Evolutionary conservation across 1,139 yeast genomes (phyloP), one percentile per base, ranked within the genome.

Genomic region (Nakaseomyces glabratus): DNA sequence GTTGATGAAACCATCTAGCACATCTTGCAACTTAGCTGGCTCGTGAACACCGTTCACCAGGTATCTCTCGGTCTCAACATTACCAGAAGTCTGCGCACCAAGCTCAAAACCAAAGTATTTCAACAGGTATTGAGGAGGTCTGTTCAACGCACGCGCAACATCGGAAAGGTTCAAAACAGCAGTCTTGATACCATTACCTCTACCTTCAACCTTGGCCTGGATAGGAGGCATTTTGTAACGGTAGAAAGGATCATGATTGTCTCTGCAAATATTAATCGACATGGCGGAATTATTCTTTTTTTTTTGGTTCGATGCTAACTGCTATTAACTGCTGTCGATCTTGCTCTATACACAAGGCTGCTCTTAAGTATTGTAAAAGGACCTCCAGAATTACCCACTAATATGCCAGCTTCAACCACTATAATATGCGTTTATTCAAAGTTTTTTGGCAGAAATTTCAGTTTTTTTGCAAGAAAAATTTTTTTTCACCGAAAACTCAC

Each of bases 221-320:
- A 90, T 78, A 33, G 93, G 80, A 58, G 98, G 98, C 98, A 90
- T 90, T 70, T 90, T 90, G 66, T 90, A 90, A 68, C 98, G 95
- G 75, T 93, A 90, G 63, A 90, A 90, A 35, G 97, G 96, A 68
- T 90, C 98, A 58, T 82, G 79, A 69, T 90, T 90, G 58, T 86
- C 96, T 70, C 99, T 86, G 64, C 95, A 81, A 55, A 90, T 90
- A 64, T 90, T 88, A 58, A 88, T 82, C 42, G 95, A 82, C 96
- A 85, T 85, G 29, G 36, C 58, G 42, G 25, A 12, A n/a, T 26
- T 18, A 22, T 11, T 22, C 5, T 22, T n/a, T n/a, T n/a, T n/a
- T n/a, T n/a, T n/a, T n/a, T n/a, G n/a, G n/a, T n/a, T n/a, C n/a
- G n/a, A n/a, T n/a, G n/a, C n/a, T n/a, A n/a, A n/a, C n/a, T n/a